Conservation (phyloP, 176 grass and related monocot genomes). For the Panicum miliaceum region DNA sequence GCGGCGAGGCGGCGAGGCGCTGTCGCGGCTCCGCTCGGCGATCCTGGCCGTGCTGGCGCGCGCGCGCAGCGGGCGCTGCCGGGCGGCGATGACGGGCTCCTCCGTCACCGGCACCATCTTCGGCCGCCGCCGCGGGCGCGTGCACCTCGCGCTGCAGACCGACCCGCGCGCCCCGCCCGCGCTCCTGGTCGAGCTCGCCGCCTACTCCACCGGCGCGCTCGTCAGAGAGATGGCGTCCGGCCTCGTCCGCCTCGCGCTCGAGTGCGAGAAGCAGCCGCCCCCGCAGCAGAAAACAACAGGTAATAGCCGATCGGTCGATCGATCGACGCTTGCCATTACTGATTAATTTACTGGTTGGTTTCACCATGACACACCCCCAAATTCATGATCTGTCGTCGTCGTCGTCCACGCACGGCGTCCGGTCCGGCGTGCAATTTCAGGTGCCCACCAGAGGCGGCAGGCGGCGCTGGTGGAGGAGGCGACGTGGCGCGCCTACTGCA, state of each 20-base stretch:
- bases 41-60: constrained; percentile 53
- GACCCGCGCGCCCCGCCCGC: constrained; percentile 64
- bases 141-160: constrained; percentile 74
- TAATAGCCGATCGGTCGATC: too few species aligned
- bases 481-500: constrained; percentile 83
- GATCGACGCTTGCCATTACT: too few species aligned
- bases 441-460: constrained; percentile 16
- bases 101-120: constrained; percentile 83
- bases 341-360: too few species aligned
- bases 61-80: neutral
- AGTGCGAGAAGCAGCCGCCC: constrained; percentile 52
- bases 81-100: constrained; percentile 41
- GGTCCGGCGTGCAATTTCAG: neutral
- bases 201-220: constrained; percentile 68
- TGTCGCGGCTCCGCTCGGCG: constrained; percentile 58
- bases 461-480: constrained; percentile 65
- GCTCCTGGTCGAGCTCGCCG: constrained; percentile 70
- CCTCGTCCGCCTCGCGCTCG: constrained; percentile 78
- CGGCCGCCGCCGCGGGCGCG: constrained; percentile 70
- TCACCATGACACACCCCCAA: neutral
- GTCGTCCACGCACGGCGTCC: neutral
- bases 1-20: constrained; percentile 30
- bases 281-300: neutral
- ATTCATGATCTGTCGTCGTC: neutral
- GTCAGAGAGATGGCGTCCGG: constrained; percentile 93